Percentiles rank a stretch among this genome's conserved stretches.
Conservation (phyloP, 2,329 filamentous ascomycete genomes). For the Colletotrichum kahawae region DNA sequence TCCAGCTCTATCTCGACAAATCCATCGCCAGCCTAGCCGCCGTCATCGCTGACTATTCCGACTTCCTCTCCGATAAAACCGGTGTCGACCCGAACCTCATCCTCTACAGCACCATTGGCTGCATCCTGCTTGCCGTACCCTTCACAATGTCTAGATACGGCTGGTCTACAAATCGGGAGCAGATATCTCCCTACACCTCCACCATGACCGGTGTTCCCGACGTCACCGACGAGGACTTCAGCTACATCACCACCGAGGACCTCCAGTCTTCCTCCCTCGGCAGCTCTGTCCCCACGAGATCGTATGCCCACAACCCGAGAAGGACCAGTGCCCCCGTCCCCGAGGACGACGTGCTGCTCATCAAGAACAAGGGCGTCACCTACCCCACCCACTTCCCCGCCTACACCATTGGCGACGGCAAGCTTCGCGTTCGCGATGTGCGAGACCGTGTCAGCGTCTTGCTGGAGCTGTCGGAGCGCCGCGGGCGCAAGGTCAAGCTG, state of each 20-base stretch:
- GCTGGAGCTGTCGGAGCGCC: constrained; percentile 63
- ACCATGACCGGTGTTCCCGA: constrained; percentile 54
- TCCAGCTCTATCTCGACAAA: constrained; percentile 60
- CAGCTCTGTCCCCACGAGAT: constrained; percentile 37
- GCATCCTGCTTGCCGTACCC: constrained; percentile 52
- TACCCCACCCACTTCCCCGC: constrained; percentile 77
- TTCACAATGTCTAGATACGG: constrained; percentile 62
- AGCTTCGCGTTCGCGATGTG: constrained; percentile 70
- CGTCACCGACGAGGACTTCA: constrained; percentile 78
- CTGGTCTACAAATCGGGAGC: constrained; percentile 50
- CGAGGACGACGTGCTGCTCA: constrained; percentile 73
- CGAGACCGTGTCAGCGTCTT: constrained; percentile 70
- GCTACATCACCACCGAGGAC: constrained; percentile 83
- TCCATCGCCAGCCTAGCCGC: constrained; percentile 54
- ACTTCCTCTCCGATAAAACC: constrained; percentile 55
- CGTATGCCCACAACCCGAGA: constrained; percentile 42
- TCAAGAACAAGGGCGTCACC: constrained; percentile 70
- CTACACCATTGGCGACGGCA: constrained; percentile 76
- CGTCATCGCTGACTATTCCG: constrained; percentile 52
- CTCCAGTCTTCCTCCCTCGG: constrained; percentile 52
- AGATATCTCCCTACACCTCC: constrained; percentile 58
- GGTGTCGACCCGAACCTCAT: constrained; percentile 54
- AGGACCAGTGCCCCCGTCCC: constrained; percentile 37
- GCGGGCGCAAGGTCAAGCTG: constrained; percentile 63
- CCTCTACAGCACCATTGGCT: constrained; percentile 56